Evolutionary conservation across 345 rosid genomes (phyloP).

Genomic region (Raphanus raphanistrum): DNA sequence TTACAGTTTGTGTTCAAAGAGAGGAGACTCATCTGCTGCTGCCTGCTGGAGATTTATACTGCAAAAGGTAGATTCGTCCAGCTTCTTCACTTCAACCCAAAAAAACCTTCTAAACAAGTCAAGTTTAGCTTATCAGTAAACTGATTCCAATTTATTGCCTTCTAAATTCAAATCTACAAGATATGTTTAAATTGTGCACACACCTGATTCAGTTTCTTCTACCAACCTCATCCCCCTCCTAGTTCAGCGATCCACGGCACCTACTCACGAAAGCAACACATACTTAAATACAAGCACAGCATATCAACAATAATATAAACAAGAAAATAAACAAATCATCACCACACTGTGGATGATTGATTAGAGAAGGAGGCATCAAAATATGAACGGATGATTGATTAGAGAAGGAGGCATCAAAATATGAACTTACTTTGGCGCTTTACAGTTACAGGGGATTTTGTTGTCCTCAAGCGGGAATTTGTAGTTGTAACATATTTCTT

Average conservation of each 20-base stretch:
- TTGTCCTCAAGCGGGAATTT: slow-evolving; percentile 94
- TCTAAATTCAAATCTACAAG: neutral
- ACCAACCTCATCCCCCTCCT: slow-evolving; percentile 27
- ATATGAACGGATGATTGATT: neutral
- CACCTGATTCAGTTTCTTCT: slow-evolving; percentile 33
- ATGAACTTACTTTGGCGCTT: slow-evolving; percentile 78
- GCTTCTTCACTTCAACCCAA: neutral
- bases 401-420: no score
- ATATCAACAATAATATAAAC: neutral
- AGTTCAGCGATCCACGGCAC: slow-evolving; percentile 94
- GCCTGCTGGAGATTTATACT: slow-evolving; percentile 17
- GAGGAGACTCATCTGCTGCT: slow-evolving; percentile 39
- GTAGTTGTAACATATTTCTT: slow-evolving; percentile 96
- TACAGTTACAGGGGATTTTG: slow-evolving; percentile 97
- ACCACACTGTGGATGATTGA: neutral
- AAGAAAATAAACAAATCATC: neutral
- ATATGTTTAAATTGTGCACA: slow-evolving; percentile 2
- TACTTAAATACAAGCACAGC: neutral
- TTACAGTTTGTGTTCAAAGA: slow-evolving; percentile 33
- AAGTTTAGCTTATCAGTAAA: neutral
- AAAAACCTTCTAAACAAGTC: slow-evolving; percentile 4
- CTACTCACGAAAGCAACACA: slow-evolving; percentile 42
- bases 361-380: no score
- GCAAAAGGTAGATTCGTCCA: slow-evolving; percentile 20
- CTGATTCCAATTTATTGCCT: neutral